phyloP scores from a whole-genome alignment of 2,329 filamentous ascomycete species.

The Tolypocladium inflatum region DNA sequence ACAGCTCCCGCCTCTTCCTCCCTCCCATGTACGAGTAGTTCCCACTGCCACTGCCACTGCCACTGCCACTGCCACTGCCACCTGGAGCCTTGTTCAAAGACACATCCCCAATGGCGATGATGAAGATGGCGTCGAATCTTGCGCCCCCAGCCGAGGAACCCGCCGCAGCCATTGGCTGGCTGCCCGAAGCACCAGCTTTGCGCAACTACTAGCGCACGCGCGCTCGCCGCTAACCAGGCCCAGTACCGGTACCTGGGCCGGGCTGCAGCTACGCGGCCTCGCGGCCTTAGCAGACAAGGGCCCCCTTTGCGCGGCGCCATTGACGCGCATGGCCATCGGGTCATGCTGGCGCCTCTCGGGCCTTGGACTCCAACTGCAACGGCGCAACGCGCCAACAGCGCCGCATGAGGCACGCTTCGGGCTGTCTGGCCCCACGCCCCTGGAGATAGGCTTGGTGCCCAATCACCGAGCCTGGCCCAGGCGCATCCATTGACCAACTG shows the following conservation, averaged over 20 bases:
- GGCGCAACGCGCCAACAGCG: not conserved
- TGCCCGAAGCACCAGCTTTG: not conserved
- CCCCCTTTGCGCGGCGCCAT: slow-evolving; percentile 2
- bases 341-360: slow-evolving; percentile 3
- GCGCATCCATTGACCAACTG: not conserved
- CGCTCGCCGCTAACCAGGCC: not conserved
- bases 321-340: slow-evolving; percentile 7
- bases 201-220: not conserved
- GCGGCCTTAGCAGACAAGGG: not conserved
- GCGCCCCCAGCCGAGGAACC: not conserved
- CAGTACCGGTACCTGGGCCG: not conserved
- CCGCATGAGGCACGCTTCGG: not conserved
- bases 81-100: not conserved
- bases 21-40: not conserved
- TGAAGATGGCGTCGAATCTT: not conserved
- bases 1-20: not conserved
- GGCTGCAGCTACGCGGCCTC: not conserved
- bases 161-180: not conserved
- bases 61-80: not conserved
- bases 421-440: not conserved
- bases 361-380: not conserved
- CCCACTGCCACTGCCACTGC: too few species aligned
- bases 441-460: not conserved
- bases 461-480: not conserved
- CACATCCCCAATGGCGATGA: not conserved